Evolutionary conservation across 768 basidiomycete species (phyloP).

Genomic region (Termitomyces sp.): DNA sequence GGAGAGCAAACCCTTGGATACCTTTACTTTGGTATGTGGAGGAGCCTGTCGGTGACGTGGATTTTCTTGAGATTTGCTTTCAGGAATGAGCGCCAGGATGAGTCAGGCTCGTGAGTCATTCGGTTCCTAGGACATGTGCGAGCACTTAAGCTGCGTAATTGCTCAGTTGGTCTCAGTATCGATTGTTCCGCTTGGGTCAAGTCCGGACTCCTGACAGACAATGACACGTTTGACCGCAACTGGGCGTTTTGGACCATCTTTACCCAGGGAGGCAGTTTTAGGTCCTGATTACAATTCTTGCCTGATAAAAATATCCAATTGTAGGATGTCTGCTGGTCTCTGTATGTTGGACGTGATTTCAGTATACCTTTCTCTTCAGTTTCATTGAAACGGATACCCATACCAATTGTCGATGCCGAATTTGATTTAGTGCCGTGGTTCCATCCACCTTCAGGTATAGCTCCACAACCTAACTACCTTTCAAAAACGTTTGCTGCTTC

Average conservation of each 20-base stretch:
- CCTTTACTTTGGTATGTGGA: slow-evolving; percentile 38
- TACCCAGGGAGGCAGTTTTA: slow-evolving; percentile 33
- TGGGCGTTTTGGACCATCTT: slow-evolving; percentile 61
- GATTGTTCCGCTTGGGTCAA: slow-evolving; percentile 57
- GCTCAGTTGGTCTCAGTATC: slow-evolving; percentile 48
- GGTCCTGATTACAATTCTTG: not conserved
- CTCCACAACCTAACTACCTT: slow-evolving; percentile 34
- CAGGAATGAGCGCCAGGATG: slow-evolving; percentile 56
- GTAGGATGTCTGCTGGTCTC: slow-evolving; percentile 60
- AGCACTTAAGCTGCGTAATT: not conserved
- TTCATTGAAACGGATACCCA: slow-evolving; percentile 28
- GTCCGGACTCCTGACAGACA: slow-evolving; percentile 42
- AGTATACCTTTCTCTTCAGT: slow-evolving; percentile 34
- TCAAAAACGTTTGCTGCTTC: slow-evolving; percentile 46
- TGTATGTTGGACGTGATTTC: slow-evolving; percentile 62
- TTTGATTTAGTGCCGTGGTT: slow-evolving; percentile 45
- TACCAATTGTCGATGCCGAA: slow-evolving; percentile 45
- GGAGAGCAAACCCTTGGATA: slow-evolving; percentile 45
- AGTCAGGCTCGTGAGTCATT: slow-evolving; percentile 49
- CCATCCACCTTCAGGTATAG: slow-evolving; percentile 34
- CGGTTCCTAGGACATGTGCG: not conserved
- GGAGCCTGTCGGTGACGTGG: slow-evolving; percentile 2
- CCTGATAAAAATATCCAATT: not conserved
- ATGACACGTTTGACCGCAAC: slow-evolving; percentile 52
- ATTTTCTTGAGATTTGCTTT: not conserved